Evolutionary conservation across 116 monocot species (phyloP), one percentile per base, ranked within the genome.

Genomic region (Zostera marina): DNA sequence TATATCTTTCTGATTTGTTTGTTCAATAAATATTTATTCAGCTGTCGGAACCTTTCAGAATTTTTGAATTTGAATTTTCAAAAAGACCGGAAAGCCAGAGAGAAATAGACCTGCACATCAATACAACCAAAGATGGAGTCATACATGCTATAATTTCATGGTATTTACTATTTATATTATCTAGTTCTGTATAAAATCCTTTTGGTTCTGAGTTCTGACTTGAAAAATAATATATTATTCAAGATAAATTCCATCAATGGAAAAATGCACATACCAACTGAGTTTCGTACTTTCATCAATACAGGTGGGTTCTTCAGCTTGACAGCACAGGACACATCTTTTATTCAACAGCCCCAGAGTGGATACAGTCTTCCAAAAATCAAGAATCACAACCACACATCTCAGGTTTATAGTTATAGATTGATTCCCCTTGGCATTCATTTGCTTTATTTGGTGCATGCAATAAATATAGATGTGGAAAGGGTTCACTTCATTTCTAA

Each of bases 231-330:
- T 38, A 13, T n/a, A 53, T 32, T n/a, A 53, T 32, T 12, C 56
- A 32, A 12, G 1, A 56, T 15, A 38, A 56, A 32, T 7, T 56
- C 42, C 21, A 17, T 8, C 22, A 21, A 3, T 59, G 59, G 5
- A 42, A 19, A 7, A 20, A 42, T 22, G 25, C 32, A n/a, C 15
- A 4, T 7, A 54, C 22, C 10, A 59, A 44, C 44, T 63, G n/a
- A 20, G 51, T 26, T 46, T 57, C 58, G 11, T 55, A 20, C 44
- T 26, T 46, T 57, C 58, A 14, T 55, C 22, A 56, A 41, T 73
- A 53, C 65, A 96, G 96, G 96, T 99, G 98, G 98, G 83, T 99
- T 22, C 87, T 99, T 79, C 91, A 87, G 63, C 78, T 99, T 80
- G 98, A 99, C 54, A 43, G 55, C 62, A 76, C 77, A 15, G 98